Evolutionary conservation across 2,329 filamentous ascomycete species (phyloP), one percentile per base, ranked within the genome.

Genomic region (Fusarium cicatricum): DNA sequence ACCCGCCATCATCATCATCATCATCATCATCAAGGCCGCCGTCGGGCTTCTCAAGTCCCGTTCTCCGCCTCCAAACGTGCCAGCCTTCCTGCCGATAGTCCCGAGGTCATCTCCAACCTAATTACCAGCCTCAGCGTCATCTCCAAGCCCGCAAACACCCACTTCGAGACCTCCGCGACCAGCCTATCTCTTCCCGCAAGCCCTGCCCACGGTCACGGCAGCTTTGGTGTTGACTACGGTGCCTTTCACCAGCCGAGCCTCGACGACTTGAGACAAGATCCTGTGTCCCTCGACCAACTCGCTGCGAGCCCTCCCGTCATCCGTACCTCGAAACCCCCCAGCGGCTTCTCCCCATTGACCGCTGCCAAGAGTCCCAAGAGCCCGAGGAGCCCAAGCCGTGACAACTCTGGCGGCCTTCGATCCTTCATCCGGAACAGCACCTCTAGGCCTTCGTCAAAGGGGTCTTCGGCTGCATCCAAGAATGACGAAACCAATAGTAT

Each of bases 251-350:
- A 82, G 40, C 77, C 82, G 5, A 76, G 79, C 15, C 75, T 80
- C 28, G 80, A 80, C 46, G 79, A 84, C 15, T 69, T 81, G 11
- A 70, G 78, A 38, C 78, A 83, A 42, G 78, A 81, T 31, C 67
- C 67, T 37, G 66, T 78, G 6, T 78, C 82, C 11, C 74, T 87
- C 61, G 82, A 87, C 74, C 83, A 88, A 49, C 76, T 87, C 38
- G 82, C 86, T 26, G 85, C 86, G 17, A 78, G 79, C 41, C 78
- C 91, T 11, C 92, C 92, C 15, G 84, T 94, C 49, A 84, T 96
- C 66, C 88, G 89, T 61, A 96, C 93, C 28, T 85, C 91, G 28
- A 93, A 93, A 72, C 89, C 88, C 8, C 90, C 90, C 1, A 91
- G 90, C 44, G 90, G 90, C 48, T 85, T 87, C 67, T 92, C 90